phyloP scores from a whole-genome alignment of 495 filamentous ascomycete species.

The Podospora tetraspora region DNA sequence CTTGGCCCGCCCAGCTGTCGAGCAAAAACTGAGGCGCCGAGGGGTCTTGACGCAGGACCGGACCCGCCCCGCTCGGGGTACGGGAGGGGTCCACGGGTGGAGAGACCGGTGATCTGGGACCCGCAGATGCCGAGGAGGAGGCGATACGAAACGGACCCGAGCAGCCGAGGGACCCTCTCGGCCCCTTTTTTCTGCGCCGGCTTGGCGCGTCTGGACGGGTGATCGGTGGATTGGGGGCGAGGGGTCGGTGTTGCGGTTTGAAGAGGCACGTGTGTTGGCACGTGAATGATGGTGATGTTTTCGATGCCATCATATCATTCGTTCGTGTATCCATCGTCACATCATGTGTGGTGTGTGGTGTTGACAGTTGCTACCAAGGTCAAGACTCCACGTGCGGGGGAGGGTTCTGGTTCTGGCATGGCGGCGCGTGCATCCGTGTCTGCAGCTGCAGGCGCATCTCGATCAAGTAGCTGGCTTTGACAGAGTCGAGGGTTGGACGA shows the following conservation, averaged over 20 bases:
- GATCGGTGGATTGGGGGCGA: not conserved
- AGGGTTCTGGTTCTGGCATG: not conserved
- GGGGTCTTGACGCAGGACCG: not conserved
- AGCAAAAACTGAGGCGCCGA: not conserved
- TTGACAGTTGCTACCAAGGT: not conserved
- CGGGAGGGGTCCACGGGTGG: not conserved
- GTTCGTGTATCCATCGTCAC: too few species aligned
- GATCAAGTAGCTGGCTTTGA: not conserved
- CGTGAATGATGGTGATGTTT: not conserved
- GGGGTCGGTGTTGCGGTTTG: not conserved
- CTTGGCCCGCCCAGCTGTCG: not conserved
- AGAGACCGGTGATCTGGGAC: not conserved
- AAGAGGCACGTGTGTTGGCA: not conserved
- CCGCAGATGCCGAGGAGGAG: not conserved
- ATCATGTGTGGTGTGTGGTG: too few species aligned
- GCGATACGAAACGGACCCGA: not conserved
- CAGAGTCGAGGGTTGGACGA: not conserved
- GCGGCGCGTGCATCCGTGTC: not conserved
- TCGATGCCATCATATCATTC: not conserved
- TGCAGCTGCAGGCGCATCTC: not conserved
- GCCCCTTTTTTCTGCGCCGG: not conserved
- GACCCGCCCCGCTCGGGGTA: not conserved
- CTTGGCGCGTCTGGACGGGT: not conserved
- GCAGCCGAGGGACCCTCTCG: too few species aligned
- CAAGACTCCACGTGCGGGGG: not conserved